Base-by-base conservation (phyloP, 2,329 filamentous ascomycete species). In the Hysterium pulicare region DNA sequence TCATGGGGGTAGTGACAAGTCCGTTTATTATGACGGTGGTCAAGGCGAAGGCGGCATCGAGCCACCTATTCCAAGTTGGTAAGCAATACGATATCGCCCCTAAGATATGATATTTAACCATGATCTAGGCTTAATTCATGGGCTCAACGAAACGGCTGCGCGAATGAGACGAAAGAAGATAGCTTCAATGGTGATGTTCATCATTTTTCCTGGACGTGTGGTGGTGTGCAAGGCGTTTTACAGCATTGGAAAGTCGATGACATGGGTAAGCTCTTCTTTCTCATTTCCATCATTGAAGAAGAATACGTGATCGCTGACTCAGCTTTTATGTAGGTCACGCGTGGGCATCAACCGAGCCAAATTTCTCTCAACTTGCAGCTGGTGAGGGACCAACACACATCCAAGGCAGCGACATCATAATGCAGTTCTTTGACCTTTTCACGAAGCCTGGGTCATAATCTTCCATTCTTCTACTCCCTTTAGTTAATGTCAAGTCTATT, bases 1-100 rank as follows among this genome's bases (percentile, higher is more conserved):
- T 40, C 76, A 79, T 51, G 75, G 75, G n/a, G 68, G 66, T 2
- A 62, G 50, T 2, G 76, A 79, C 52, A 60, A 48, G 3, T 73
- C 67, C 0, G 75, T 78, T 24, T 48, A 58, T 0, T 78, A 76
- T 45, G 44, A 54, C 2, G 75, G 75, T 1, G 70, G 67, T 2
- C 62, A 62, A 15, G 66, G 71, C 3, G 63, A 67, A 2, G 67
- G 67, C 1, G 71, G 70, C 0, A 69, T 66, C 38, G 47, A 76
- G 35, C 75, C 74, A 1, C 49, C 69, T 0, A 72, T 78, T 24
- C 59, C 66, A 16, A 57, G 67, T 30, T 48, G 76, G 73, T 73
- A 65, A 42, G 44, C 41, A 10, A 9, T n/a, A 32, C 8, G 13
- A 8, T n/a, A 31, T 3, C 3, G 13, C 13, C 28, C 13, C 28